A percentile compares a stretch with the other conserved stretches of the same genome.
These are phyloP conservation scores for Helianthus annuus DNA, from an alignment of 129 eudicot genomes.

Conservation along the genomic window HanXRQr2.0-SUNRISE NC_035448.2:124781673-124782172, in stretches of 20 bases:
- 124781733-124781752: not conserved
- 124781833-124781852: constrained; percentile 59
- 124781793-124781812: constrained; percentile 66
- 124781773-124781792: constrained; percentile 71
- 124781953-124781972: constrained; percentile 89
- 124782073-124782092: constrained; percentile 52
- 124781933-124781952: constrained; percentile 82
- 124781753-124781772: constrained; percentile 80
- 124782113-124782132: constrained; percentile 40
- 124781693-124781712: not conserved
- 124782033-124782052: constrained; percentile 92
- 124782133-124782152: constrained; percentile 58
- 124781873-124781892: constrained; percentile 88
- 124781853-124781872: constrained; percentile 87
- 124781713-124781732: not conserved
- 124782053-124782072: constrained; percentile 91
- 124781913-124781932: constrained; percentile 83
- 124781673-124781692: constrained; percentile 53
- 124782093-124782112: constrained; percentile 22
- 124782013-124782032: constrained; percentile 77
- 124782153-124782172: constrained; percentile 56
- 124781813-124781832: constrained; percentile 55
- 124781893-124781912: constrained; percentile 93
- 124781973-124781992: constrained; percentile 84
- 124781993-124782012: constrained; percentile 90